These are phyloP conservation scores for Fomitiporia mediterranea DNA, from an alignment of 1,284 basidiomycete species.

Conservation along the genomic window DNA sequence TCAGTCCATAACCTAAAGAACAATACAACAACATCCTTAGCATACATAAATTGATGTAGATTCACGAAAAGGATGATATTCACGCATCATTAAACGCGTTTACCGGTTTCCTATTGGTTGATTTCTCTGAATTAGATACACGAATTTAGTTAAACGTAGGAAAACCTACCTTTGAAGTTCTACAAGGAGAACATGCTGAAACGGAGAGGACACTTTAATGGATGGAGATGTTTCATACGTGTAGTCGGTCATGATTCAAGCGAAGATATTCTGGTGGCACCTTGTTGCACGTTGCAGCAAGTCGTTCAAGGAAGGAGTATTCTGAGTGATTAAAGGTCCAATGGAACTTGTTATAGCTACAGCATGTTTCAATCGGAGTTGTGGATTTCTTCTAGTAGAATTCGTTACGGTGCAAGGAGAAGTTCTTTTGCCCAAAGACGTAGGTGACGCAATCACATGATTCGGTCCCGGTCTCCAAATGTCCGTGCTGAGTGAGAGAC, in stretches of 20 bases:
- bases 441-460: too few species aligned
- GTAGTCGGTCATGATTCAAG: slow-evolving; percentile 3
- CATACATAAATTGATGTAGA: slow-evolving; percentile 1
- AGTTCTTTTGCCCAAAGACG: too few species aligned
- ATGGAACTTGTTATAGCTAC: too few species aligned
- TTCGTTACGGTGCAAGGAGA: too few species aligned
- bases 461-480: too few species aligned
- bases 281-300: too few species aligned
- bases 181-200: slow-evolving; percentile 49
- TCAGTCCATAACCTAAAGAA: slow-evolving; percentile 65
- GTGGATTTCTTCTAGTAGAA: too few species aligned
- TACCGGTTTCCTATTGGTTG: slow-evolving; percentile 55
- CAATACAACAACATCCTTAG: background rate
- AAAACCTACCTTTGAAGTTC: slow-evolving; percentile 47
- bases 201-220: slow-evolving; percentile 28
- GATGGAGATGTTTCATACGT: background rate
- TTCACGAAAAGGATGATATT: slow-evolving; percentile 20
- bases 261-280: too few species aligned
- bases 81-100: slow-evolving; percentile 71
- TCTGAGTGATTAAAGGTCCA: too few species aligned
- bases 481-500: too few species aligned
- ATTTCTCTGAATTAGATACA: background rate
- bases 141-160: background rate
- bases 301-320: too few species aligned
- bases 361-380: too few species aligned